Conservation (phyloP, 2,329 filamentous ascomycete species). For the Penicillium crustosum region DNA sequence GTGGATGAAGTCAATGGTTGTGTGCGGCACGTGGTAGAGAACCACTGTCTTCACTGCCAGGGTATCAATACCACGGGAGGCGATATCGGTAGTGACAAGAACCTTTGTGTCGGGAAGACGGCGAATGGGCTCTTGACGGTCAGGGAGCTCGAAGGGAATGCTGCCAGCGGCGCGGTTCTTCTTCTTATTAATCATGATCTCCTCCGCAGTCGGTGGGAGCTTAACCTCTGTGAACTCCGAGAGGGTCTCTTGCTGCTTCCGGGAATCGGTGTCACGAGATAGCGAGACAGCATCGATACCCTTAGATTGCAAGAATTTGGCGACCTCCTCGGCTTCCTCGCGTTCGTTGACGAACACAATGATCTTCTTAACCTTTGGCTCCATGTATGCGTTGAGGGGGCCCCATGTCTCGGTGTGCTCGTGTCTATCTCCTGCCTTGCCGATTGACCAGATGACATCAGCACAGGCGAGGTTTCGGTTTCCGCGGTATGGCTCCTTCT, state of each 20-base stretch:
- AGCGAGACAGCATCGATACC: constrained; percentile 86
- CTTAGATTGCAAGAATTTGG: constrained; percentile 75
- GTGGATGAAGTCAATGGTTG: constrained; percentile 97
- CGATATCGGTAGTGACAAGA: constrained; percentile 89
- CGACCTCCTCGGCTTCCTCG: constrained; percentile 78
- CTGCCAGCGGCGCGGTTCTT: constrained; percentile 36
- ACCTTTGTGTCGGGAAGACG: constrained; percentile 77
- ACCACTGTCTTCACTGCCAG: constrained; percentile 87
- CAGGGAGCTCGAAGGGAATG: constrained; percentile 43
- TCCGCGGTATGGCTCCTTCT: constrained; percentile 87
- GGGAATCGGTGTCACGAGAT: constrained; percentile 77
- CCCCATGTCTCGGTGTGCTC: constrained; percentile 29
- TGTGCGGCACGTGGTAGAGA: constrained; percentile 95
- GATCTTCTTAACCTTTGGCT: constrained; percentile 73
- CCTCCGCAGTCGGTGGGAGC: constrained; percentile 36
- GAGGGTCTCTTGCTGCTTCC: constrained; percentile 74
- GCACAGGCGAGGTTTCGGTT: constrained; percentile 93
- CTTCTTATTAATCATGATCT: constrained; percentile 35
- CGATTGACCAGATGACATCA: constrained; percentile 91
- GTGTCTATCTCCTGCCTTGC: constrained; percentile 65
- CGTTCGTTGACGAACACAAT: constrained; percentile 97
- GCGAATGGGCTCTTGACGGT: constrained; percentile 42
- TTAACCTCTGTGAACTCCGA: constrained; percentile 64
- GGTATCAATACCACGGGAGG: constrained; percentile 91
- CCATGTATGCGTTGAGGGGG: constrained; percentile 35